Evolutionary conservation across 768 basidiomycete species (phyloP), one percentile per base, ranked within the genome.

Genomic region (Saitozyma podzolica): DNA sequence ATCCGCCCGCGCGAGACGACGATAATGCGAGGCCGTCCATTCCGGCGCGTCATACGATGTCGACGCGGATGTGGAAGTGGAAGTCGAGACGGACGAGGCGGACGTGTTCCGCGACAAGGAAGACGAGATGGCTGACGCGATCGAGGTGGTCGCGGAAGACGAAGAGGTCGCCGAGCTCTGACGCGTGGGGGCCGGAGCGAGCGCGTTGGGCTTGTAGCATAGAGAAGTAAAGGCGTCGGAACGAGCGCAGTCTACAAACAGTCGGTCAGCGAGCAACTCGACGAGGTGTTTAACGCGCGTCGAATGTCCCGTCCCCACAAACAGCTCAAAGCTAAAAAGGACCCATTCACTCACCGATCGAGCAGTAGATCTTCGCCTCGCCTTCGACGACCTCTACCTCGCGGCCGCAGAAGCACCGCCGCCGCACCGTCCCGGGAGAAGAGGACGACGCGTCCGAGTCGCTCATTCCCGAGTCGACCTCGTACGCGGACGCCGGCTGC

Each of bases 171-270:
- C 29, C 2, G 29, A 29, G 29, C 5, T 29, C 29, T 59, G 68
- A 58, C n/a, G 62, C 39, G 17, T 47, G 51, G 48, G 41, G 54
- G 48, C 50, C 29, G 60, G 54, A 50, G 16, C 19, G 7, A 51
- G 20, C 43, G 43, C 20, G 39, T 55, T 58, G 40, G 75, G 64
- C 56, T 73, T 74, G 59, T 73, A 78, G 62, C 77, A 78, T 51
- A 78, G 55, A 11, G 77, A 77, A 1, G 75, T 72, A 61, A 78
- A 72, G 10, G 77, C 72, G 53, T 78, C 77, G 20, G 64, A 62
- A 49, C 74, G 65, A 13, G 77, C 77, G 50, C 77, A 78, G 11
- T 69, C 77, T 78, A 59, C 16, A 52, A 29, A 29, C 29, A 5
- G 29, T 29, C 5, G 9, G 49, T 63, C 54, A 63, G 50, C 29